Percentiles rank a stretch among this genome's conserved stretches.
phyloP scores from a whole-genome alignment of 1,284 basidiomycete genomes.

The Cryptococcus wingfieldii region DNA sequence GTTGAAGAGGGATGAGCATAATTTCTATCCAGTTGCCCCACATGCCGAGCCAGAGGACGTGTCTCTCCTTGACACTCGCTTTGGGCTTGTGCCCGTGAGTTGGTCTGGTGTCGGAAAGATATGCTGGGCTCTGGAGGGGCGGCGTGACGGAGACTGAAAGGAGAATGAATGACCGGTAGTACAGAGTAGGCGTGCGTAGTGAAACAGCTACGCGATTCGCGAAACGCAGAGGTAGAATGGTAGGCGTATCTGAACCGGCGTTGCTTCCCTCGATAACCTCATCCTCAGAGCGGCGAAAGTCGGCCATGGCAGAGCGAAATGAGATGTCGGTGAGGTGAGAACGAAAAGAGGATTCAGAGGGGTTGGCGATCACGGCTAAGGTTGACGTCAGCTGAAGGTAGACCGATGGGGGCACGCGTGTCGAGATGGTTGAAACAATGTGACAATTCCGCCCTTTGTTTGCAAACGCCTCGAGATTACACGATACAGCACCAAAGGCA shows the following conservation, averaged over 20 bases:
- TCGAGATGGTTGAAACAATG: too few relatives aligned
- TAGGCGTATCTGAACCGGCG: not conserved
- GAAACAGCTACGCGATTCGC: constrained; percentile 86
- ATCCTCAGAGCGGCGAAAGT: constrained; percentile 61
- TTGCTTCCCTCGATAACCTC: constrained; percentile 22
- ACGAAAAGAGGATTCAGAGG: constrained; percentile 84
- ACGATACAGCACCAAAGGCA: too few relatives aligned
- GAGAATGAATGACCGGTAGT: constrained; percentile 50
- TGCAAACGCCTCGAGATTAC: too few relatives aligned
- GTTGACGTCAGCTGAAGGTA: too few relatives aligned
- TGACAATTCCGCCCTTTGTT: too few relatives aligned
- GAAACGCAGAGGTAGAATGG: constrained; percentile 66
- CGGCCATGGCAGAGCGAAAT: constrained; percentile 86
- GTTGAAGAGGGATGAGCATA: constrained; percentile 29
- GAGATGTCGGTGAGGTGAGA: constrained; percentile 92
- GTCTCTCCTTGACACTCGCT: constrained; percentile 23
- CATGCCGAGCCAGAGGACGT: constrained; percentile 37
- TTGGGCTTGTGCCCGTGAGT: constrained; percentile 15
- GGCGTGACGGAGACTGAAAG: constrained; percentile 70
- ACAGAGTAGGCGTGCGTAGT: constrained; percentile 76
- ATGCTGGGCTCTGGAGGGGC: constrained; percentile 40
- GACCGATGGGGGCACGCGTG: too few relatives aligned
- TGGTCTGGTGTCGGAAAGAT: constrained; percentile 34
- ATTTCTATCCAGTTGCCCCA: constrained; percentile 40
- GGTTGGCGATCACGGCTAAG: constrained; percentile 87